Evolutionary conservation across 2,329 filamentous ascomycete genomes (phyloP), one percentile per base, ranked within the genome.

Genomic region (Cytospora mali): DNA sequence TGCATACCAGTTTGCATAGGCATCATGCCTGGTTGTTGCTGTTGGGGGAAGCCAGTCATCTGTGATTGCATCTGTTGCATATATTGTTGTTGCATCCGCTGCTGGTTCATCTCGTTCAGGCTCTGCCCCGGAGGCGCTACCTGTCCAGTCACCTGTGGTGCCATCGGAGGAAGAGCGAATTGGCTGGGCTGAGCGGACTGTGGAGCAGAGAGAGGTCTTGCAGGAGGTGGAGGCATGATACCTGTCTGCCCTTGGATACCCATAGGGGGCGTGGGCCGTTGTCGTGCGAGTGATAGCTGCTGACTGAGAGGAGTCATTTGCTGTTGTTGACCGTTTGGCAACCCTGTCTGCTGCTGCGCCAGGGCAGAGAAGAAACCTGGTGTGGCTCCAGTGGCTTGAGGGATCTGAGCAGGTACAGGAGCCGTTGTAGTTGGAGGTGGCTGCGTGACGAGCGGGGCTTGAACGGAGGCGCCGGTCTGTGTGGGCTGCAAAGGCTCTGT

Each of bases 111-210:
- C 52, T 94, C 91, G 69, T 87, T 84, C 68, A 96, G 74, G 73
- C 88, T 94, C 74, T 94, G 91, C 14, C 92, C 91, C 3, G 86
- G 84, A 31, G 89, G 85, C 29, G 90, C 89, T 61, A 91, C 80
- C 66, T 87, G 87, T 13, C 94, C 93, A 6, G 95, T 97, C 75
- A 93, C 85, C 73, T 97, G 94, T 58, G 92, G 88, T 73, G 93
- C 89, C 68, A 97, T 77, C 18, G 91, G 88, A 55, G 91, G 87
- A 21, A 89, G 85, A 9, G 84, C 84, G 73, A 96, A 95, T 5
- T 81, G 83, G 74, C 84, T 93, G 52, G 87, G 87, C 71, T 90
- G 89, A 55, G 86, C 89, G 59, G 92, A 90, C 73, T 92, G 90
- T 28, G 95, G 94, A 46, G 95, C 94, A 48, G 94, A 97, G 14